Conservation (phyloP, 139 green algal genomes). For the Chlorella sp. region DNA sequence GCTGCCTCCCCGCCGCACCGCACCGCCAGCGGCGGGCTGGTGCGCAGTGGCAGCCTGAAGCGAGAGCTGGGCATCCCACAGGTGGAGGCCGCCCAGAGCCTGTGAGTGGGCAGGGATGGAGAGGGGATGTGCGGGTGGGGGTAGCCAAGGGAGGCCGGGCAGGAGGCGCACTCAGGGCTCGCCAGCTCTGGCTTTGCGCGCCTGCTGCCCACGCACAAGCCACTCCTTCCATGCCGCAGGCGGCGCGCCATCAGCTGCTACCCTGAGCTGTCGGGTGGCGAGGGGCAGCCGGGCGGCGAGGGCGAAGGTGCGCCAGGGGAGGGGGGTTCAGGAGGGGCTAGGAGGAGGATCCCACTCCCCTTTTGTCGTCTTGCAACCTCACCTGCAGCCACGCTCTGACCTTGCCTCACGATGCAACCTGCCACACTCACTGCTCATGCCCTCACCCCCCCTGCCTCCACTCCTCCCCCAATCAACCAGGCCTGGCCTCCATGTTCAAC, state of each 20-base stretch:
- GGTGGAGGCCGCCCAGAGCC: conserved; percentile 1
- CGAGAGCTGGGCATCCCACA: conserved; percentile 24
- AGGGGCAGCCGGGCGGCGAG: too few relatives aligned
- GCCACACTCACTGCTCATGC: background rate
- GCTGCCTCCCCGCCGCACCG: background rate
- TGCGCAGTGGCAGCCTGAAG: conserved; percentile 5
- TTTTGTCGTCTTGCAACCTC: background rate
- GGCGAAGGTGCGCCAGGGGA: background rate
- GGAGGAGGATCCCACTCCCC: background rate
- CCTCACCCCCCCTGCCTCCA: background rate
- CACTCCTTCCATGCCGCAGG: too few relatives aligned
- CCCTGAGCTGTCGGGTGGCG: background rate
- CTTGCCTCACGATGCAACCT: background rate
- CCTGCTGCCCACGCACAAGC: too few relatives aligned
- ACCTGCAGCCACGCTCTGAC: background rate
- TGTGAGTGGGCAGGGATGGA: background rate
- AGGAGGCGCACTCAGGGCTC: too few relatives aligned
- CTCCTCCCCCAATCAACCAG: background rate
- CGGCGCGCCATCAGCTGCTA: conserved; percentile 45
- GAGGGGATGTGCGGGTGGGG: too few relatives aligned
- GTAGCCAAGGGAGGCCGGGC: too few relatives aligned
- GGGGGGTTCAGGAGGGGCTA: background rate
- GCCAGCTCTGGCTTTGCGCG: too few relatives aligned
- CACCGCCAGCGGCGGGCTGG: background rate
- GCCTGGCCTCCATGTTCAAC: conserved; percentile 36